A percentile compares a stretch with the other conserved stretches of the same genome.
Conservation (phyloP, 2,329 filamentous ascomycete genomes). For the Coniosporium uncinatum region DNA sequence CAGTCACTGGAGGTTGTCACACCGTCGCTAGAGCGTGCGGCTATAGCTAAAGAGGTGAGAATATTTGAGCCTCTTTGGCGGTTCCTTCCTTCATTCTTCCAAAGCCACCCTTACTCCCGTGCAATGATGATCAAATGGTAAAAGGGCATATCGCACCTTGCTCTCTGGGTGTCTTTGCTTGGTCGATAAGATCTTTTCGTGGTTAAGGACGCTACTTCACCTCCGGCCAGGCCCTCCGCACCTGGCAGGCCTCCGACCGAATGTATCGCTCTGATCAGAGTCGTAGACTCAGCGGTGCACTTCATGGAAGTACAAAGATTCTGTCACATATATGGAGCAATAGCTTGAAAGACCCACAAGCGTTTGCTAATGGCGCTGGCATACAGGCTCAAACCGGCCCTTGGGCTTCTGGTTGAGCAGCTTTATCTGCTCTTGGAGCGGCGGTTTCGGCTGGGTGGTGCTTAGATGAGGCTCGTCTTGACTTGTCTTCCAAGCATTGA, state of each 20-base stretch:
- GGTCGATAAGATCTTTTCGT: not conserved
- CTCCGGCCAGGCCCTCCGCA: constrained; percentile 1
- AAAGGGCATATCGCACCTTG: constrained; percentile 53
- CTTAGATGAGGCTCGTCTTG: too few relatives aligned
- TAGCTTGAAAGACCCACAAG: too few relatives aligned
- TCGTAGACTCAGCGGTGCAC: not conserved
- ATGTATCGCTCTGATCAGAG: not conserved
- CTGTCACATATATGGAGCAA: constrained; percentile 9
- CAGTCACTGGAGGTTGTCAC: not conserved
- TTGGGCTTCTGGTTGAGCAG: constrained; percentile 11
- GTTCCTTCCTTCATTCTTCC: constrained; percentile 8
- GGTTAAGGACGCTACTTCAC: too few relatives aligned
- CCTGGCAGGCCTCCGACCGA: constrained; percentile 1
- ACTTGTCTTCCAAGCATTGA: too few relatives aligned
- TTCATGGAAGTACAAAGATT: constrained; percentile 12
- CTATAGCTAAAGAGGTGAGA: constrained; percentile 8
- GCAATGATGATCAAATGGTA: constrained; percentile 56
- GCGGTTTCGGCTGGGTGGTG: constrained; percentile 21
- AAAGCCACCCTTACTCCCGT: constrained; percentile 7
- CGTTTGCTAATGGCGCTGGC: constrained; percentile 23
- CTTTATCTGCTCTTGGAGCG: not conserved
- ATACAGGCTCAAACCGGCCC: constrained; percentile 12
- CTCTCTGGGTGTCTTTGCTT: constrained; percentile 2
- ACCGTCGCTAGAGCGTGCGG: not conserved
- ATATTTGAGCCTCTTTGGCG: constrained; percentile 10